These are phyloP conservation scores for Straminergon stramineum DNA, from an alignment of 225 moss, liverwort and hornwort species.

Conservation along the genomic window DNA sequence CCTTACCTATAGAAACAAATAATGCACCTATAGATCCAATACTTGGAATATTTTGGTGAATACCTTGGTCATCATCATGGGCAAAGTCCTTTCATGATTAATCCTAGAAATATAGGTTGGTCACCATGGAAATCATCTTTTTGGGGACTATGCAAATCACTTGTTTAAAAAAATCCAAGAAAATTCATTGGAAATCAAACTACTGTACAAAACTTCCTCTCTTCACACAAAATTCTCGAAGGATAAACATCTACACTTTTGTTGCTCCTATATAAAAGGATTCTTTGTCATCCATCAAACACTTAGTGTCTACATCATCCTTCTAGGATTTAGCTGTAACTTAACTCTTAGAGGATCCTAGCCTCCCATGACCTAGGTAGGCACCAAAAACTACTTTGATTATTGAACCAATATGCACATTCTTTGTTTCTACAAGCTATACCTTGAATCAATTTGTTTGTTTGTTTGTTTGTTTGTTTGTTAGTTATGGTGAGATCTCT, in stretches of 20 bases:
- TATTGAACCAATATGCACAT: too few relatives aligned
- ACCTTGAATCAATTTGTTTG: too few relatives aligned
- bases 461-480: too few relatives aligned
- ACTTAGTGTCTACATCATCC: too few relatives aligned
- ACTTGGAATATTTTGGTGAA: neutral
- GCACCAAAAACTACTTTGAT: too few relatives aligned
- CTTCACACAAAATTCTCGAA: neutral
- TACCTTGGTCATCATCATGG: rapidly evolving
- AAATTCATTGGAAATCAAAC: rapidly evolving
- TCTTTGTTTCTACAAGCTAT: too few relatives aligned
- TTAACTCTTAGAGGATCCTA: too few relatives aligned
- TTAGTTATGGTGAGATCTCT: neutral
- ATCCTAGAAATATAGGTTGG: neutral
- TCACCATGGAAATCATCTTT: neutral
- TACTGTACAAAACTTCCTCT: neutral
- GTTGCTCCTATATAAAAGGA: neutral
- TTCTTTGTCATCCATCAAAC: neutral
- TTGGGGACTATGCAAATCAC: rapidly evolving
- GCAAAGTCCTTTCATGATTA: rapidly evolving
- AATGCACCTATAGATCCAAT: neutral
- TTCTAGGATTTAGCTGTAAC: too few relatives aligned
- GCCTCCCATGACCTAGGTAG: too few relatives aligned
- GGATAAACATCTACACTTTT: too few relatives aligned
- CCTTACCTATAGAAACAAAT: neutral
- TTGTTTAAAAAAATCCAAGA: neutral